Base-by-base conservation (phyloP, 2,329 filamentous ascomycete genomes). In the Sporothrix sp. region DNA sequence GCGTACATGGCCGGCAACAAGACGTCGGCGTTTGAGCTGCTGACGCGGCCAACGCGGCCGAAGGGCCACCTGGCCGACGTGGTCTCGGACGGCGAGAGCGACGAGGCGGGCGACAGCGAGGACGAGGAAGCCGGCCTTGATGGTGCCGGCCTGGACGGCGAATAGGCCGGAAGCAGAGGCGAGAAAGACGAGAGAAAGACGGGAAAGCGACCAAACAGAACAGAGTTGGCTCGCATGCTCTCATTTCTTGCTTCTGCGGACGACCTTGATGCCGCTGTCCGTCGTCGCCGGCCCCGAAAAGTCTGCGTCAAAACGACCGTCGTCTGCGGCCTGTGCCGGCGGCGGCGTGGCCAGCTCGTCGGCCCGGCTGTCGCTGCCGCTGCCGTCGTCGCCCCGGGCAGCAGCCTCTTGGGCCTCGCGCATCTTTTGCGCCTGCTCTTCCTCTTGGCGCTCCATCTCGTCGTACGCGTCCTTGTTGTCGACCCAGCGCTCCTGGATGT, bases 401-500 rank as follows among this genome's bases (percentile, higher is more conserved):
- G 62, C 64, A 52, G 52, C 54, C 25, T 55, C 55, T 20, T 49
- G 28, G 20, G 38, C 50, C 36, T 56, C 49, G n/a, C 66, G 67
- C 49, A 68, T 66, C 59, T 79, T 80, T 66, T 94, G 85, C 59
- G 85, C 82, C 59, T 85, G 82, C 61, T 90, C 86, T 71, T 83
- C 81, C 50, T 84, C 78, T 61, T 80, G 79, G 52, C 75, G 72
- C 71, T 97, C 93, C 54, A 81, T 70, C 58, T 84, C 82, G 65
- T 98, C 93, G 61, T 87, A 88, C 57, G 85, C 87, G 14, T 90
- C 90, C 63, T 90, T 93, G 36, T 83, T 76, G 67, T 97, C 91
- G 28, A 98, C 71, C 93, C 93, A 98, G 54, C 93, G 77, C 70
- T 98, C 93, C 68, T 98, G 93, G 56, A 97, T 83, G 66, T 98